Evolutionary conservation across 331 rosid genomes (phyloP).

Genomic region (Pyrus hybrid): DNA sequence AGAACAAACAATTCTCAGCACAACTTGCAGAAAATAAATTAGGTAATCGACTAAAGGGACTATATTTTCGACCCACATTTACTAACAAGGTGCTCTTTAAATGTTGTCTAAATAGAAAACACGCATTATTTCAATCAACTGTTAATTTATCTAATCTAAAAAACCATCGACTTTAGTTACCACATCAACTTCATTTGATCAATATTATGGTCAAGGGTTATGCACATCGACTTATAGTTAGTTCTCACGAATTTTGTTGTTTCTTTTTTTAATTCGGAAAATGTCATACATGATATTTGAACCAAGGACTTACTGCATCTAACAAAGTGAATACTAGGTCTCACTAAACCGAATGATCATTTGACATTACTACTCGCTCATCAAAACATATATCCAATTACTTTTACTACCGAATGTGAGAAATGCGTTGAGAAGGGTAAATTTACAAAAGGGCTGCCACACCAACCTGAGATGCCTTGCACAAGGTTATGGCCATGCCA

Average conservation of each 20-base stretch:
- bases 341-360: not conserved
- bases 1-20: not conserved
- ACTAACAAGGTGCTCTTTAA: not conserved
- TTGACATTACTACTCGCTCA: too few relatives aligned
- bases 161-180: not conserved
- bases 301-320: not conserved
- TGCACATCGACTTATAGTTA: not conserved
- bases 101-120: not conserved
- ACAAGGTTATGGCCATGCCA: constrained; percentile 75
- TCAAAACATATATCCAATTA: too few relatives aligned
- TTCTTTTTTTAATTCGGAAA: too few relatives aligned
- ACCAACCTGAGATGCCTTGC: constrained; percentile 81
- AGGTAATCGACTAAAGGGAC: not conserved
- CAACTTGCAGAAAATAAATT: not conserved
- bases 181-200: not conserved
- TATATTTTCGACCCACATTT: not conserved
- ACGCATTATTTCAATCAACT: not conserved
- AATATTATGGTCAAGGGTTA: not conserved
- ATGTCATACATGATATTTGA: not conserved
- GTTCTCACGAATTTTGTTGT: too few relatives aligned
- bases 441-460: not conserved
- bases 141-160: not conserved
- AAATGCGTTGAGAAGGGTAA: not conserved
- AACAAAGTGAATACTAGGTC: not conserved
- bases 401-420: not conserved